Evolutionary conservation across 2,329 filamentous ascomycete species (phyloP).

Genomic region (Sphaerostilbella broomeana): DNA sequence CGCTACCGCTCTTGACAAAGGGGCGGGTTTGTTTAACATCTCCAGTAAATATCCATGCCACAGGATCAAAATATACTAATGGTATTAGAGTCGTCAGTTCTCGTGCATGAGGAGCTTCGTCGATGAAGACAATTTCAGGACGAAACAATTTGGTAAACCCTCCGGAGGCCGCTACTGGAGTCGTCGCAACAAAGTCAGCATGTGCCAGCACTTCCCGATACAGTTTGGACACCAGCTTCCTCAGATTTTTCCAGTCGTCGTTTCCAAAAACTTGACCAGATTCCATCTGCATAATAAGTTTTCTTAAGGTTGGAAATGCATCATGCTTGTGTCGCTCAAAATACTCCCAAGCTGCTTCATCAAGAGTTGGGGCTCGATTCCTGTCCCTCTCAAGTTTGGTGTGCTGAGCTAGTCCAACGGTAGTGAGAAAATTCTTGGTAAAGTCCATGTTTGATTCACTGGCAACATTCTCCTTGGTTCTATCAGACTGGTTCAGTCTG

Average conservation of each 20-base stretch:
- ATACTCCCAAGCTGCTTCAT: constrained; percentile 37
- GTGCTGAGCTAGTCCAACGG: constrained; percentile 19
- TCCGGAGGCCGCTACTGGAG: constrained; percentile 36
- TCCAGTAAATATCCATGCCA: constrained; percentile 40
- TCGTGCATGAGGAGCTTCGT: constrained; percentile 51
- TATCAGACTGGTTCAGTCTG: constrained; percentile 21
- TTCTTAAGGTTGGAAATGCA: constrained; percentile 29
- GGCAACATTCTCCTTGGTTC: background rate
- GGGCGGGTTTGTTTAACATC: constrained; percentile 40
- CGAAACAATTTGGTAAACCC: constrained; percentile 51
- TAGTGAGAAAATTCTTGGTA: constrained; percentile 29
- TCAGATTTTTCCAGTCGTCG: constrained; percentile 25
- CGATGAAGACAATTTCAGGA: constrained; percentile 79
- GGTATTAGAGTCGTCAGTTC: constrained; percentile 41
- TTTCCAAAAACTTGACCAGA: constrained; percentile 20
- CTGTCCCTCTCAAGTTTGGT: constrained; percentile 12
- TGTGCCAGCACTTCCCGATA: constrained; percentile 33
- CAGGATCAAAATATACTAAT: constrained; percentile 35
- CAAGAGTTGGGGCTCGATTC: constrained; percentile 32
- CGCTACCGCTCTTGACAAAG: constrained; percentile 29
- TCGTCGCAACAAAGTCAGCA: constrained; percentile 41
- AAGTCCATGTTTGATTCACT: constrained; percentile 25
- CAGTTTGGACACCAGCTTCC: constrained; percentile 26
- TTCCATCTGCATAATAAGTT: constrained; percentile 30
- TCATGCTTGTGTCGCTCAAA: constrained; percentile 28